These are phyloP conservation scores for Solanum verrucosum DNA, from an alignment of 257 asterid genomes.

Conservation along the genomic window DNA sequence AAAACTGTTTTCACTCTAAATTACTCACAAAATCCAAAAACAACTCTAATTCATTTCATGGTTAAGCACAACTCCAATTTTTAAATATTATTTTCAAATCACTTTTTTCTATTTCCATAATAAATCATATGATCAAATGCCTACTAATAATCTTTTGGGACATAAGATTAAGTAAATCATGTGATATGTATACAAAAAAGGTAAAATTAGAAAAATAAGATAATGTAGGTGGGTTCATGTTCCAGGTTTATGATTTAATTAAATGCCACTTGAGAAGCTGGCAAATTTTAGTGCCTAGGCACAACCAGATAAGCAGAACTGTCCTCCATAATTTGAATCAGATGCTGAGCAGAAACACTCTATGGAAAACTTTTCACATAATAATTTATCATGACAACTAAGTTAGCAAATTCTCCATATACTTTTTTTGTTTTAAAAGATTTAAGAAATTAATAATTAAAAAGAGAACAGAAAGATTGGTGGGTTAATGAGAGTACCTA, in stretches of 20 bases:
- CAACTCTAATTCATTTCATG: background rate
- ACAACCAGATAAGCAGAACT: constrained; percentile 11
- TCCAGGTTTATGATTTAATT: background rate
- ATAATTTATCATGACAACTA: background rate
- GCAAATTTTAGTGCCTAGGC: constrained; percentile 4
- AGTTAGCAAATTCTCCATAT: background rate
- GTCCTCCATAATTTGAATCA: constrained; percentile 4
- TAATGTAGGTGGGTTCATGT: background rate
- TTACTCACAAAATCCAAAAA: background rate
- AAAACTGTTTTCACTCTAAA: background rate
- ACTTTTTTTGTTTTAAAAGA: background rate
- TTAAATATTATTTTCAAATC: no score
- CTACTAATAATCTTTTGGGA: background rate
- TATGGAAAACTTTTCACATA: background rate
- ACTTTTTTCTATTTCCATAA: background rate
- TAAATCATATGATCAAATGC: background rate
- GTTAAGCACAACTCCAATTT: background rate
- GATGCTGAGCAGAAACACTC: background rate
- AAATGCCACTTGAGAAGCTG: background rate
- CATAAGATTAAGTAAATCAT: background rate
- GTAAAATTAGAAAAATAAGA: background rate
- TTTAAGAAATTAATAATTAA: background rate
- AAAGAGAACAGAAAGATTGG: background rate
- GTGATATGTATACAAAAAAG: background rate
- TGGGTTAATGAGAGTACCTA: background rate